Conservation (phyloP, 257 asterid species). For the Nemophila menziesii region DNA sequence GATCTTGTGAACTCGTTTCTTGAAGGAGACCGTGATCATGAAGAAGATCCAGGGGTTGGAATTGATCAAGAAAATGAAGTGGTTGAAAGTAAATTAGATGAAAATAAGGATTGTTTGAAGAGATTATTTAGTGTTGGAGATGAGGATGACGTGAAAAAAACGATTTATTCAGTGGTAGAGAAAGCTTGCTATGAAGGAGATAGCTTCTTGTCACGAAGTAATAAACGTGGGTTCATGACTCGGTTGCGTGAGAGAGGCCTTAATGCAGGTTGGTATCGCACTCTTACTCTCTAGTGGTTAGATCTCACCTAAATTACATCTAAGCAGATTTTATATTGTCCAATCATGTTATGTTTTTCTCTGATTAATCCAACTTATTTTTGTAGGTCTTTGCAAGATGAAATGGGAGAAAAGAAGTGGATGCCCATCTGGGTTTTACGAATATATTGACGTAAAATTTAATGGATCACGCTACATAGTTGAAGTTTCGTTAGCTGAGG, state of each 20-base stretch:
- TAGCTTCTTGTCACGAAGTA: constrained; percentile 3
- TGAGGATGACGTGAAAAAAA: constrained; percentile 9
- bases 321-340: no score
- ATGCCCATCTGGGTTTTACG: constrained; percentile 46
- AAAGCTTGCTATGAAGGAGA: constrained; percentile 8
- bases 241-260: constrained; percentile 23
- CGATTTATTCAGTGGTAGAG: constrained; percentile 10
- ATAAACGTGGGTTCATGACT: constrained; percentile 26
- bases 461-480: constrained; percentile 37
- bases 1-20: constrained; percentile 57
- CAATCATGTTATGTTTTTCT: no score
- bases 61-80: constrained; percentile 4
- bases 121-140: constrained; percentile 9
- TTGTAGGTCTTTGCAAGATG: constrained; percentile 67
- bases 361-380: not conserved
- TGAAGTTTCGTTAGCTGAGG: constrained; percentile 39
- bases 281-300: not conserved
- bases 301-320: no score
- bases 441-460: constrained; percentile 43
- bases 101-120: constrained; percentile 9
- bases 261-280: constrained; percentile 20
- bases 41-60: constrained; percentile 5
- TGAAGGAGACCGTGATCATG: constrained; percentile 22
- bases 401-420: constrained; percentile 54
- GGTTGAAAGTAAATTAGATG: constrained; percentile 2